These are phyloP conservation scores for Aspergillus thermomutatus DNA, from an alignment of 2,329 filamentous ascomycete genomes.

Conservation along the genomic window DNA sequence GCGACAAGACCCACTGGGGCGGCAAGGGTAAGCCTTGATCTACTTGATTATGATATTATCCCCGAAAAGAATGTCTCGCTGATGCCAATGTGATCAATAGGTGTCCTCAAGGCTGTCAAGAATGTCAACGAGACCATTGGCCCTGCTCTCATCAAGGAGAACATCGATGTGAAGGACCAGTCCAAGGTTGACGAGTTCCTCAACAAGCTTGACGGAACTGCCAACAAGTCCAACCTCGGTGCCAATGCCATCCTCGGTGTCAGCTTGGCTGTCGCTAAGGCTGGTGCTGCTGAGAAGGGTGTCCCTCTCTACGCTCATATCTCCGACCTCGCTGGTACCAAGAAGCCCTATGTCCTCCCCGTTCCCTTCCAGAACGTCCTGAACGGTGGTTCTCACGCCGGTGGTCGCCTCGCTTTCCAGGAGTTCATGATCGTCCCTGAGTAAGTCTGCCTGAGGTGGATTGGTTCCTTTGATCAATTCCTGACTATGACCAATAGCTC, in stretches of 20 bases:
- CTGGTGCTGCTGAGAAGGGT: slow-evolving; percentile 83
- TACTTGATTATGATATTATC: slow-evolving; percentile 3
- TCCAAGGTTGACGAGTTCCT: slow-evolving; percentile 79
- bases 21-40: slow-evolving; percentile 65
- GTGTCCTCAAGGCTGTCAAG: slow-evolving; percentile 75
- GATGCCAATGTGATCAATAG: slow-evolving; percentile 19
- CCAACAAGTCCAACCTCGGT: slow-evolving; percentile 84
- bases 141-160: slow-evolving; percentile 77
- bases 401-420: slow-evolving; percentile 92
- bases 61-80: background rate
- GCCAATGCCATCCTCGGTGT: slow-evolving; percentile 88
- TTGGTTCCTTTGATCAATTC: background rate
- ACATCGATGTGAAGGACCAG: slow-evolving; percentile 82
- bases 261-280: slow-evolving; percentile 80
- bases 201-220: slow-evolving; percentile 76
- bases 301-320: slow-evolving; percentile 85
- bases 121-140: slow-evolving; percentile 82
- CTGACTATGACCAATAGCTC: slow-evolving; percentile 48
- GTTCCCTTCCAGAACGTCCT: slow-evolving; percentile 94
- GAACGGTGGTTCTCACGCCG: slow-evolving; percentile 93
- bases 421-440: slow-evolving; percentile 94
- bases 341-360: slow-evolving; percentile 87
- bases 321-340: slow-evolving; percentile 81
- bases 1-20: slow-evolving; percentile 80
- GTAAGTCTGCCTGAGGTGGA: slow-evolving; percentile 44